Base-by-base conservation (phyloP, 2,329 filamentous ascomycete species). In the Neofusicoccum umdonicola region DNA sequence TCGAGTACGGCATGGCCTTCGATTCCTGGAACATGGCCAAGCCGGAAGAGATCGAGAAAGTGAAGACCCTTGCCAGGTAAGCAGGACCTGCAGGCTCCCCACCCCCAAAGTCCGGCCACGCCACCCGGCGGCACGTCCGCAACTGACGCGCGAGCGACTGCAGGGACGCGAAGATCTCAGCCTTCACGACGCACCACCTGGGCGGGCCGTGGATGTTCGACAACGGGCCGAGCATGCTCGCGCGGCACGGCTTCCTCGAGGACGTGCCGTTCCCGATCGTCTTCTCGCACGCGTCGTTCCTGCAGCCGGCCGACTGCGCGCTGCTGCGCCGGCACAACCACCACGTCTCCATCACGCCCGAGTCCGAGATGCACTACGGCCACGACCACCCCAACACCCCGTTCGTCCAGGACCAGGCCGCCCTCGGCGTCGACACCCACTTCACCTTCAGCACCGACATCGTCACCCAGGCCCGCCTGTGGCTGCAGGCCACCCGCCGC, bases 301-400 rank as follows among this genome's bases (percentile, higher is more conserved):
- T 85, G 11, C 79, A 79, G 0, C 70, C 76, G 0, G 63, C 66
- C 0, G 79, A 81, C 12, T 74, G 76, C 0, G 63, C 72, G 1
- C 74, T 84, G 0, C 78, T 87, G 0, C 81, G 82, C 9, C 65
- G 73, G 0, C 79, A 79, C 1, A 82, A 87, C 71, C 80, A 86
- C 52, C 82, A 83, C 72, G 73, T 87, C 47, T 84, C 83, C 60
- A 84, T 84, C 66, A 87, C 85, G 0, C 84, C 84, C 1, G 86
- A 88, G 69, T 85, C 82, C 0, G 85, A 87, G 68, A 82, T 85
- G 78, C 83, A 86, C 70, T 87, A 82, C 71, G 85, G 85, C 17
- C 83, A 85, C 68, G 77, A 74, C 0, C 82, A 87, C 65, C 77
- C 78, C 1, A 69, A 72, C 42, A 78, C 75, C 22, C 77, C 82